Evolutionary conservation across 2,329 filamentous ascomycete genomes (phyloP).

Genomic region (Emergomyces orientalis): DNA sequence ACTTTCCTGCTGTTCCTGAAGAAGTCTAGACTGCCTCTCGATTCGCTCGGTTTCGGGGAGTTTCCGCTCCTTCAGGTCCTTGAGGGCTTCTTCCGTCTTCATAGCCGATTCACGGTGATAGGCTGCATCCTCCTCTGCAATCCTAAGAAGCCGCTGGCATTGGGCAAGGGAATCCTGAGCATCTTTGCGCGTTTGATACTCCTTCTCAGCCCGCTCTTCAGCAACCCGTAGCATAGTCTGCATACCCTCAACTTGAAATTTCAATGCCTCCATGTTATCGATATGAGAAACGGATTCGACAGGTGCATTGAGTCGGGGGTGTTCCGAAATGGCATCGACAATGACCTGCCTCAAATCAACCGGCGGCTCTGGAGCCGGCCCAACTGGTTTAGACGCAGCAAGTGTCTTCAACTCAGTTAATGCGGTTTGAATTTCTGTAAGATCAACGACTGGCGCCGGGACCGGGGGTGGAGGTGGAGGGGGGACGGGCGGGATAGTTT

Average conservation of each 20-base stretch:
- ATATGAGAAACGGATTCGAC: conserved; percentile 44
- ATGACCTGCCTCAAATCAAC: conserved; percentile 54
- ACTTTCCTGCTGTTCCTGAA: conserved; percentile 57
- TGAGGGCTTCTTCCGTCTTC: conserved; percentile 57
- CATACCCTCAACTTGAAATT: conserved; percentile 54
- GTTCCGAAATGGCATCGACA: conserved; percentile 52
- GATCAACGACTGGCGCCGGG: conserved; percentile 20
- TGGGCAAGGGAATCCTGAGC: conserved; percentile 66
- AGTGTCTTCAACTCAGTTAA: conserved; percentile 27
- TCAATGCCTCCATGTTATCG: conserved; percentile 38
- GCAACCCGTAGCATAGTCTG: conserved; percentile 58
- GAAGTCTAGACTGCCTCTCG: conserved; percentile 57
- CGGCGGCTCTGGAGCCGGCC: conserved; percentile 26
- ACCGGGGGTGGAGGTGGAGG: not conserved
- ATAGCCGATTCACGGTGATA: conserved; percentile 43
- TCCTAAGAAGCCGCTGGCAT: conserved; percentile 58
- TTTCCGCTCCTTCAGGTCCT: conserved; percentile 58
- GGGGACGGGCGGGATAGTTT: conserved; percentile 11
- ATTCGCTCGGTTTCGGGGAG: conserved; percentile 55
- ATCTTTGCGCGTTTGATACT: conserved; percentile 53
- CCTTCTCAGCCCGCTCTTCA: conserved; percentile 55
- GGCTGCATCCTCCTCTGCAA: conserved; percentile 50
- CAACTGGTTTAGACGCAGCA: conserved; percentile 15
- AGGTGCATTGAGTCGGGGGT: conserved; percentile 45
- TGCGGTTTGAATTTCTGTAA: conserved; percentile 32